phyloP scores from a whole-genome alignment of 495 filamentous ascomycete species.

The Neurospora sp. region DNA sequence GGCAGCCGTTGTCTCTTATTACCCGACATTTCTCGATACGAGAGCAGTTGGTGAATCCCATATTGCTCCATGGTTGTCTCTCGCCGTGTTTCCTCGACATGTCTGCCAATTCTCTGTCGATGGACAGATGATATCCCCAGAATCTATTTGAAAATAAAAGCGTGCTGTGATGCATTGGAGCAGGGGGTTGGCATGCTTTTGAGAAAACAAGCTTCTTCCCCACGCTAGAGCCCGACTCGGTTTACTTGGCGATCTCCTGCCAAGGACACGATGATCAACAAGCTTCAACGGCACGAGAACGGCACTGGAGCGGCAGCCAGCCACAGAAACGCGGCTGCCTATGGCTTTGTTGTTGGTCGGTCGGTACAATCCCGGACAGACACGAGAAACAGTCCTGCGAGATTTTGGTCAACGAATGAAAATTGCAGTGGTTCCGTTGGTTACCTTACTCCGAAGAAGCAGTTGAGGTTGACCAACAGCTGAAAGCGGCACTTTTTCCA shows the following conservation, averaged over 20 bases:
- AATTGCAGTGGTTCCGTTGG: background rate
- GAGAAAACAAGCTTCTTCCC: background rate
- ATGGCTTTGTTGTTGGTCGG: background rate
- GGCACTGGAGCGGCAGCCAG: background rate
- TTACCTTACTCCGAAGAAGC: background rate
- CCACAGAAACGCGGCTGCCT: background rate
- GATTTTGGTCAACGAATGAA: background rate
- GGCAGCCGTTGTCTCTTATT: background rate
- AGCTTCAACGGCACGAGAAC: background rate
- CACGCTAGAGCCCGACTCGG: background rate
- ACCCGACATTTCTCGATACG: background rate
- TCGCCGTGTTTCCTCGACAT: background rate
- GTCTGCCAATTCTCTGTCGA: background rate
- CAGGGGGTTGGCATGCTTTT: background rate
- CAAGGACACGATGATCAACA: background rate
- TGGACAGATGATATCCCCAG: background rate
- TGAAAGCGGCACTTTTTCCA: background rate
- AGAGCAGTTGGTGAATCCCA: background rate
- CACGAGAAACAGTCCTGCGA: background rate
- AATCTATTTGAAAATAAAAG: too few species aligned
- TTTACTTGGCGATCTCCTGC: background rate
- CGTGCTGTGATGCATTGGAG: too few species aligned
- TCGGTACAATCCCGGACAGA: background rate
- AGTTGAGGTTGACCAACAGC: background rate
- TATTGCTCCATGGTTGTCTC: background rate